Base-by-base conservation (phyloP, 768 basidiomycete species). In the Scleroderma citrinum region DNA sequence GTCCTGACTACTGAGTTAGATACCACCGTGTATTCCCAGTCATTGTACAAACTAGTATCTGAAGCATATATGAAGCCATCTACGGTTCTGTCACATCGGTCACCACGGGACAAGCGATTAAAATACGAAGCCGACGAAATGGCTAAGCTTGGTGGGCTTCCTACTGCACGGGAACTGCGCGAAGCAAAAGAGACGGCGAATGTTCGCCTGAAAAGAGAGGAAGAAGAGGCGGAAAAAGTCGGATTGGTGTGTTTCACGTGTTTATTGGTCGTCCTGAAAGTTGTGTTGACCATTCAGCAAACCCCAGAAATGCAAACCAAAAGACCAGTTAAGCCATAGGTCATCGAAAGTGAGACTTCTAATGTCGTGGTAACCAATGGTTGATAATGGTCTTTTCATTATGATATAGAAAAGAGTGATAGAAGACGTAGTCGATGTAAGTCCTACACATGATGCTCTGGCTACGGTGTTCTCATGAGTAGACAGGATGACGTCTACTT, bases 111-210 rank as follows among this genome's bases (percentile, higher is more conserved):
- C 62, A 86, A 86, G 56, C 77, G 78, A 19, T 88, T 93, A 41
- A 75, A 82, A 53, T 92, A 91, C 60, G 89, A 90, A 61, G 72
- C 71, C 0, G 88, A 92, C 57, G 87, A 88, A 65, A 87, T 81
- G 62, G 72, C 71, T 5, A 87, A 83, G 66, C 81, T 89, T 1
- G 53, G 70, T 2, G 86, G 87, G 1, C 86, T 92, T 57, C 87
- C 89, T 1, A 86, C 87, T 5, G 80, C 89, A 3, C 92, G 83
- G 62, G 82, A 92, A 56, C 70, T 93, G 7, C 76, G 83, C 14
- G 72, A 87, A 56, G 82, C 83, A 19, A 89, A 82, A 59, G 80
- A 83, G 59, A 64, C 73, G 17, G 90, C 86, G 0, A 71, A 72
- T 32, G 76, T 77, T 45, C 75, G 85, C 46, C 59, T 89, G 19